Conservation (phyloP, 352 stramenopile species). For the Phytophthora tubulina region DNA sequence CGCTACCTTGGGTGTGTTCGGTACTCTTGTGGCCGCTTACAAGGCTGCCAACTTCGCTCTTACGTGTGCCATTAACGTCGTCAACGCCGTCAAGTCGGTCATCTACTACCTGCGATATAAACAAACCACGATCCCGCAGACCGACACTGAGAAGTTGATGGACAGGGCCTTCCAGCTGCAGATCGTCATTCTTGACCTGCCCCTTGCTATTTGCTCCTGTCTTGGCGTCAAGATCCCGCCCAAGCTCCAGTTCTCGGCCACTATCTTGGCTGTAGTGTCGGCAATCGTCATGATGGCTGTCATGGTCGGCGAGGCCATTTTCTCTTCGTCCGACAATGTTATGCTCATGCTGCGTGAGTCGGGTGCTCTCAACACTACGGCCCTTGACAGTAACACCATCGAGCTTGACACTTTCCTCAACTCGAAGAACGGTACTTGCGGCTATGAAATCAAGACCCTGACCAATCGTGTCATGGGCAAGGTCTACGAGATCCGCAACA, state of each 20-base stretch:
- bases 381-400: not conserved
- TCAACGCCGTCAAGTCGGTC: constrained; percentile 38
- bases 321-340: constrained; percentile 30
- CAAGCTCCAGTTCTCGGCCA: constrained; percentile 33
- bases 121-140: constrained; percentile 21
- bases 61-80: constrained; percentile 31
- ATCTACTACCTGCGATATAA: constrained; percentile 43
- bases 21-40: constrained; percentile 18
- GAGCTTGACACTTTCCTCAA: constrained; percentile 33
- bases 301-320: constrained; percentile 35
- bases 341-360: constrained; percentile 43
- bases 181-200: constrained; percentile 38
- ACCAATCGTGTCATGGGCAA: constrained; percentile 47
- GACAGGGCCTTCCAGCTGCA: constrained; percentile 38
- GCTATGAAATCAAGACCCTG: constrained; percentile 39
- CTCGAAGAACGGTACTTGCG: constrained; percentile 40
- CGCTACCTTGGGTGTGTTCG: constrained; percentile 50
- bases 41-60: constrained; percentile 20
- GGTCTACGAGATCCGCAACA: constrained; percentile 41
- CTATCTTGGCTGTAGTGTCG: constrained; percentile 26
- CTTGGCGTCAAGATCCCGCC: constrained; percentile 23
- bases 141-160: constrained; percentile 34
- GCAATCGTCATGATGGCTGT: constrained; percentile 45
- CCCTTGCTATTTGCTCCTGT: constrained; percentile 29
- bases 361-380: constrained; percentile 28